A percentile compares a stretch with the other conserved stretches of the same genome.
These are phyloP conservation scores for Ophiostoma novo-ulmi DNA, from an alignment of 2,329 filamentous ascomycete genomes.

Conservation along the genomic window DNA sequence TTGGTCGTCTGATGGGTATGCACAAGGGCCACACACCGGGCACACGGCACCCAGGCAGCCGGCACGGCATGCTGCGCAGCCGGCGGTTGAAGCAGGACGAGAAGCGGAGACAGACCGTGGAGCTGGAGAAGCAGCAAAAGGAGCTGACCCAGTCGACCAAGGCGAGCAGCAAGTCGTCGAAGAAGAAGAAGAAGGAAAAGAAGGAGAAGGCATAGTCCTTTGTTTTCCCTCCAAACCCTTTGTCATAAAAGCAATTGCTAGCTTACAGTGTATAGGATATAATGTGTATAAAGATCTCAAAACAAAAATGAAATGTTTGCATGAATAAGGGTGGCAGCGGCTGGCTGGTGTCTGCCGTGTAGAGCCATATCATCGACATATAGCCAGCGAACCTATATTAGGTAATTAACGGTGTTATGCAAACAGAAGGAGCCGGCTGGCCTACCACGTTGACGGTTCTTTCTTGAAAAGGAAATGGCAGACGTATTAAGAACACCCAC, in stretches of 20 bases:
- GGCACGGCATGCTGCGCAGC: conserved; percentile 45
- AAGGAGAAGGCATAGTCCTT: conserved; percentile 16
- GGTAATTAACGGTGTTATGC: neutral
- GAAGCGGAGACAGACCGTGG: conserved; percentile 22
- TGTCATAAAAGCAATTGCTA: neutral
- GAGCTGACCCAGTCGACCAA: conserved; percentile 7
- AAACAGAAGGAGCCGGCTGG: neutral
- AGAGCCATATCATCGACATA: neutral
- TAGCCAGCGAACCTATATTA: neutral
- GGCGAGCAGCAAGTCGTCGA: conserved; percentile 4
- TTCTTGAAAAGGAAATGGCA: neutral
- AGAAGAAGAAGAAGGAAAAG: conserved; percentile 14
- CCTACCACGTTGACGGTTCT: neutral
- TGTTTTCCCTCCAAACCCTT: neutral
- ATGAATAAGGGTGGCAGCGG: neutral
- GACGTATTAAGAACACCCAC: neutral
- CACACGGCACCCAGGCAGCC: conserved; percentile 42
- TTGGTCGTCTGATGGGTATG: conserved; percentile 49
- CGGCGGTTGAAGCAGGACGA: conserved; percentile 24
- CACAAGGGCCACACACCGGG: conserved; percentile 48
- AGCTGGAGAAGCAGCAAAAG: conserved; percentile 28
- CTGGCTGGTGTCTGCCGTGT: neutral
- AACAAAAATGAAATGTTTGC: conserved; percentile 11
- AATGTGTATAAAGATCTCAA: conserved; percentile 32
- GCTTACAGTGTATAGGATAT: conserved; percentile 17